A percentile compares a stretch with the other conserved stretches of the same genome.
Conservation (phyloP, 2,329 filamentous ascomycete genomes). For the Hypoxylon sp. region DNA sequence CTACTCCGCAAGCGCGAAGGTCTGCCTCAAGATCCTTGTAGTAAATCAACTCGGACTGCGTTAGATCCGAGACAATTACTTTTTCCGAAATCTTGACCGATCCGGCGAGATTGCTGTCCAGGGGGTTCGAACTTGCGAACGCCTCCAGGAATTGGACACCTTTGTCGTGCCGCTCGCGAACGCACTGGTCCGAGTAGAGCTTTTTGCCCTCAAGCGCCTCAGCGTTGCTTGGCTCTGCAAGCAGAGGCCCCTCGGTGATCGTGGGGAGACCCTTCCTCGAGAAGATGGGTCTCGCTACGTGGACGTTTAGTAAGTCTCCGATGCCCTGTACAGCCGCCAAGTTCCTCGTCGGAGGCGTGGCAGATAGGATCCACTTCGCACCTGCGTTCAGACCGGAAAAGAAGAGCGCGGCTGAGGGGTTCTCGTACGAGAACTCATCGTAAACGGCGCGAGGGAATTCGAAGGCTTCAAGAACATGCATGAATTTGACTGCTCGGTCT, state of each 20-base stretch:
- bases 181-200: conserved; percentile 53
- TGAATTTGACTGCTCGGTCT: not conserved
- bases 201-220: conserved; percentile 53
- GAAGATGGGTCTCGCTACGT: conserved; percentile 55
- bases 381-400: conserved; percentile 50
- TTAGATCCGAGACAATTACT: conserved; percentile 49
- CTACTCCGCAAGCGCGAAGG: conserved; percentile 48
- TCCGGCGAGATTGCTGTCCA: conserved; percentile 45
- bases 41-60: conserved; percentile 38
- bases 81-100: conserved; percentile 39
- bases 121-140: conserved; percentile 52
- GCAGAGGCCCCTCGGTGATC: conserved; percentile 52
- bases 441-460: conserved; percentile 56
- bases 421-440: conserved; percentile 60
- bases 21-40: conserved; percentile 52
- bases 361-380: conserved; percentile 60
- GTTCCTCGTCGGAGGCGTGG: conserved; percentile 55
- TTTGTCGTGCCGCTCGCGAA: conserved; percentile 53
- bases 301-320: conserved; percentile 54
- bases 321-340: conserved; percentile 55
- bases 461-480: conserved; percentile 54
- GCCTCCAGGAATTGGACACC: conserved; percentile 49
- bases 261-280: conserved; percentile 52
- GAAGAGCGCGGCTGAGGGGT: conserved; percentile 51
- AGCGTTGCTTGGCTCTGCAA: conserved; percentile 48